These are phyloP conservation scores for Trypanosoma theileri DNA, from an alignment of 208 protist species.

Conservation along the genomic window DNA sequence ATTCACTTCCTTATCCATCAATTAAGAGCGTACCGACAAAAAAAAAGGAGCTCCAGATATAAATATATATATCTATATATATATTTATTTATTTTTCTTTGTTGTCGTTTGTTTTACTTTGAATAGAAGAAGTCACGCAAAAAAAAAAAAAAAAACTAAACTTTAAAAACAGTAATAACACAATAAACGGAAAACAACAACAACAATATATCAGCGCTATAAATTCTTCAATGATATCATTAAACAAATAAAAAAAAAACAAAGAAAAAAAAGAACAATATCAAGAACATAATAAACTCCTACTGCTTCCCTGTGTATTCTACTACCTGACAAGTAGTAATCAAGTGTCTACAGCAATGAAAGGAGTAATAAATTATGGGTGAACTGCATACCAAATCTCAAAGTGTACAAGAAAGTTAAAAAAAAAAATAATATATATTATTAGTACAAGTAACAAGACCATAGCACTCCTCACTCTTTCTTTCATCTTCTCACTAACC, in stretches of 20 bases:
- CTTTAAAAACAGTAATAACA: conserved; percentile 5
- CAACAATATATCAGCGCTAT: not conserved
- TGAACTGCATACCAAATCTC: too few relatives aligned
- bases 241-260: not conserved
- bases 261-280: not conserved
- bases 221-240: not conserved
- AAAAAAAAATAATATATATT: too few relatives aligned
- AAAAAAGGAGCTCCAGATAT: conserved; percentile 19
- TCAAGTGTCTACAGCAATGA: too few relatives aligned
- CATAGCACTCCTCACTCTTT: too few relatives aligned
- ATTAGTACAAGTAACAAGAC: too few relatives aligned
- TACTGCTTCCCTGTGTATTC: too few relatives aligned
- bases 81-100: not conserved
- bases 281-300: too few relatives aligned
- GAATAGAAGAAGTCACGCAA: not conserved
- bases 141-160: conserved; percentile 9
- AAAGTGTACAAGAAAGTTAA: too few relatives aligned
- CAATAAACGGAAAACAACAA: not conserved
- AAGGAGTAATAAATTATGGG: too few relatives aligned
- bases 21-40: conserved; percentile 9
- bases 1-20: not conserved
- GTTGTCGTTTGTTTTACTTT: not conserved
- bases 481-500: too few relatives aligned
- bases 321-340: too few relatives aligned
- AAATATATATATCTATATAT: not conserved